phyloP scores from a whole-genome alignment of 768 basidiomycete genomes.

The Mycena maculata region DNA sequence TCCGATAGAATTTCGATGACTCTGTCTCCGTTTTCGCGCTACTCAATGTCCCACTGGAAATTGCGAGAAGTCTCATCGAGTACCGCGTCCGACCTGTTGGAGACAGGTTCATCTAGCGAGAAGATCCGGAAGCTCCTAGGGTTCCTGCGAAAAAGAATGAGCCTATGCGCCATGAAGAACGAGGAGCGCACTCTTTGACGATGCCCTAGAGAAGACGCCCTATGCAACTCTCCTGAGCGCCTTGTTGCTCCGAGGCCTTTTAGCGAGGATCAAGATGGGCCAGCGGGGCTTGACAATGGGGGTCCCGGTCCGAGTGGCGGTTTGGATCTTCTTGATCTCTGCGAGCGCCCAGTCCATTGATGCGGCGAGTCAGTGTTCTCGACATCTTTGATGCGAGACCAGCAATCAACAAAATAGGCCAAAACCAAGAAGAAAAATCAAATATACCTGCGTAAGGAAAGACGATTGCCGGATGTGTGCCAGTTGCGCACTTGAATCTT shows the following conservation, averaged over 20 bases:
- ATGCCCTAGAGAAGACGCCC: conserved; percentile 69
- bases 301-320: conserved; percentile 78
- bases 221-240: conserved; percentile 80
- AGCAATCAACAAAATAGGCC: too few species aligned
- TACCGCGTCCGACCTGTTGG: conserved; percentile 89
- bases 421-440: too few species aligned
- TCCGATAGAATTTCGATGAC: conserved; percentile 91
- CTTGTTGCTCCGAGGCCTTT: conserved; percentile 78
- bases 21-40: conserved; percentile 78
- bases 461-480: too few species aligned
- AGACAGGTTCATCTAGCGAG: conserved; percentile 89
- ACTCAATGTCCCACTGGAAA: conserved; percentile 86
- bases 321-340: conserved; percentile 83
- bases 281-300: conserved; percentile 91
- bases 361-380: conserved; percentile 80
- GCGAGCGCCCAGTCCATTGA: conserved; percentile 84
- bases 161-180: background rate
- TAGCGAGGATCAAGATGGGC: conserved; percentile 89
- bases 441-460: too few species aligned
- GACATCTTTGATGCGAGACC: conserved; percentile 75
- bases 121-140: conserved; percentile 87
- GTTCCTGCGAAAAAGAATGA: conserved; percentile 60
- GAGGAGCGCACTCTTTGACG: conserved; percentile 58
- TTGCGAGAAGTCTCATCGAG: conserved; percentile 76
- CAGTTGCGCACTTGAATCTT: too few species aligned